Conservation (phyloP, 352 stramenopile genomes). For the Globisporangium rhizosaccharum region DNA sequence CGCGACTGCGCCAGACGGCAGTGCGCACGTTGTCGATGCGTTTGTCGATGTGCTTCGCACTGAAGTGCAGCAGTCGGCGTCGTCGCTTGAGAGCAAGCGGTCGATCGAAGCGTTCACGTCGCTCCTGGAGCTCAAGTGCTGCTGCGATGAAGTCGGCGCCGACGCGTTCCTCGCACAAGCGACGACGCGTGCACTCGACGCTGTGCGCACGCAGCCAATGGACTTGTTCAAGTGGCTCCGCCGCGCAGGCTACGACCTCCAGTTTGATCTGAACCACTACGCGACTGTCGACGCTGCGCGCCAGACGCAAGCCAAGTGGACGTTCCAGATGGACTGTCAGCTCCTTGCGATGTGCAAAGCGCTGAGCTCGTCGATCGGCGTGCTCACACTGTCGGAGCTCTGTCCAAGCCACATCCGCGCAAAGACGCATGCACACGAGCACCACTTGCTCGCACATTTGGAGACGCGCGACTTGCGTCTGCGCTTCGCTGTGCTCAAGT, state of each 20-base stretch:
- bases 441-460: constrained; percentile 31
- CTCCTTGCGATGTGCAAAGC: constrained; percentile 41
- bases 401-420: constrained; percentile 54
- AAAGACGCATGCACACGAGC: constrained; percentile 21
- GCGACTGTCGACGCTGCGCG: constrained; percentile 32
- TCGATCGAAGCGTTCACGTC: constrained; percentile 24
- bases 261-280: constrained; percentile 48
- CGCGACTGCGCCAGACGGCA: constrained; percentile 6
- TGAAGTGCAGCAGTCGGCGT: constrained; percentile 19
- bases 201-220: constrained; percentile 20
- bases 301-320: constrained; percentile 57
- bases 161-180: constrained; percentile 7
- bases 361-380: constrained; percentile 40
- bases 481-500: constrained; percentile 50
- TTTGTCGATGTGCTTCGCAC: constrained; percentile 14
- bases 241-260: constrained; percentile 48
- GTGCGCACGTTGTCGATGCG: constrained; percentile 1
- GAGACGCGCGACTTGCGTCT: constrained; percentile 56
- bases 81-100: constrained; percentile 27
- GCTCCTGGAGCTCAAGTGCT: constrained; percentile 17
- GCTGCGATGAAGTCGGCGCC: constrained; percentile 1
- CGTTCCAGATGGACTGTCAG: constrained; percentile 67
- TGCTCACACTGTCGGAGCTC: constrained; percentile 56
- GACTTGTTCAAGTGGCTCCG: constrained; percentile 44
- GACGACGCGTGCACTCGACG: constrained; percentile 6